Percentiles rank a stretch among this genome's conserved stretches.
These are phyloP conservation scores for Phaffomyces opuntiae DNA, from an alignment of 805 yeast species.

Conservation along the genomic window DNA sequence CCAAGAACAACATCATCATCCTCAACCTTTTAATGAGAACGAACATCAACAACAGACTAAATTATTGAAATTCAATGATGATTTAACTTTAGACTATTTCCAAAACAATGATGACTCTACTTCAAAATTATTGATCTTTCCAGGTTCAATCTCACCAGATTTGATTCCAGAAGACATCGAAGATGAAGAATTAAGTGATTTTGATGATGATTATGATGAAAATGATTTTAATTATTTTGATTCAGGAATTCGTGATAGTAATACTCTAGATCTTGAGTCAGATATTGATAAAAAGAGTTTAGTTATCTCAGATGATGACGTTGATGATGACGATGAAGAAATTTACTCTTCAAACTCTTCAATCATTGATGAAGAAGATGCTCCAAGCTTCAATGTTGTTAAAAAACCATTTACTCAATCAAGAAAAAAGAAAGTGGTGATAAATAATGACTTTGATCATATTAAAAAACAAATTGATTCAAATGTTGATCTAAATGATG, in stretches of 20 bases:
- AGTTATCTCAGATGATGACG: conserved; percentile 28
- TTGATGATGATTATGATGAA: conserved; percentile 15
- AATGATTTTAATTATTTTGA: conserved; percentile 6
- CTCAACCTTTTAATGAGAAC: neutral
- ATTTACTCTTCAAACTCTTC: conserved; percentile 25
- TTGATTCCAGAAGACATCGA: conserved; percentile 21
- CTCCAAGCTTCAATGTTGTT: conserved; percentile 8
- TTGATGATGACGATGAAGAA: conserved; percentile 2
- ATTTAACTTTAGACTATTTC: conserved; percentile 20
- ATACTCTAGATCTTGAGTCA: conserved; percentile 26
- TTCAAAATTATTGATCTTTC: conserved; percentile 17
- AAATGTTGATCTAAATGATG: too few species aligned
- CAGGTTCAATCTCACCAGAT: conserved; percentile 11
- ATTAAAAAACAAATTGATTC: neutral
- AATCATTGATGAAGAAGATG: conserved; percentile 18
- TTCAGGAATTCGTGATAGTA: conserved; percentile 7
- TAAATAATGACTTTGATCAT: neutral
- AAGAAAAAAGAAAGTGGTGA: neutral
- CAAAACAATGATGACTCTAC: conserved; percentile 16
- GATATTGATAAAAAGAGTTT: conserved; percentile 38
- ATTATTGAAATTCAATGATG: conserved; percentile 24
- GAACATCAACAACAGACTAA: conserved; percentile 8
- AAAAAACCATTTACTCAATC: neutral
- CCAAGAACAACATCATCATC: neutral
- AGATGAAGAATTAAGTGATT: conserved; percentile 18